Base-by-base conservation (phyloP, 768 basidiomycete species). In the Leccinum rimulosum region DNA sequence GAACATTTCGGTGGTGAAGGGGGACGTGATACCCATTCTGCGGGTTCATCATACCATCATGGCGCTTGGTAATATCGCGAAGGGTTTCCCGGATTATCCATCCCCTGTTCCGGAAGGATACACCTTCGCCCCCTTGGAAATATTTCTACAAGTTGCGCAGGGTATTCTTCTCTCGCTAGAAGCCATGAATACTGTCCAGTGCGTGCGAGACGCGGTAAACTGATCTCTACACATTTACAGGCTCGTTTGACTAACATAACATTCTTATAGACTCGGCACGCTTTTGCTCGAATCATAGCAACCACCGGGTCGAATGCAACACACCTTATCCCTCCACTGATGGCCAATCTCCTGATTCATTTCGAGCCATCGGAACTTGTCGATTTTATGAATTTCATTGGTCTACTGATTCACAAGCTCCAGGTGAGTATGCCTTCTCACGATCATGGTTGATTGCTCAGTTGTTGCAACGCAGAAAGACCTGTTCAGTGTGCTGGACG, bases 321-420 rank as follows among this genome's bases (percentile, higher is more conserved):
- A 0, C 86, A 89, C 63, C 87, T 88, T 62, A 94, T 98, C 47
- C 93, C 95, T 3, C 80, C 88, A 25, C 80, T 99, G 50, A 98
- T 98, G 86, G 80, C 83, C 49, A 89, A 91, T 70, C 84, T 98
- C n/a, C 84, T 98, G 53, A 83, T 87, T 3, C 91, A 96, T 65
- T 95, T 95, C 67, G 93, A 97, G 64, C 89, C 94, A 1, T 84
- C 88, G 7, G 97, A 99, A 73, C 77, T 99, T 58, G 87, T 90
- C 30, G 97, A 99, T 69, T 96, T 98, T 67, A 88, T 98, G 82
- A 90, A 88, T 67, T 98, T 99, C 78, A 89, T 99, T 56, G 89
- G 89, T 7, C 78, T 97, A 9, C 77, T 98, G 55, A 88, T 95
- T 54, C 93, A 96, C 72, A 91, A 91, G 70, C 83, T 98, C 56